Evolutionary conservation across 139 green algal genomes (phyloP), one percentile per base, ranked within the genome.

Genomic region (Ettlia oleoabundans): DNA sequence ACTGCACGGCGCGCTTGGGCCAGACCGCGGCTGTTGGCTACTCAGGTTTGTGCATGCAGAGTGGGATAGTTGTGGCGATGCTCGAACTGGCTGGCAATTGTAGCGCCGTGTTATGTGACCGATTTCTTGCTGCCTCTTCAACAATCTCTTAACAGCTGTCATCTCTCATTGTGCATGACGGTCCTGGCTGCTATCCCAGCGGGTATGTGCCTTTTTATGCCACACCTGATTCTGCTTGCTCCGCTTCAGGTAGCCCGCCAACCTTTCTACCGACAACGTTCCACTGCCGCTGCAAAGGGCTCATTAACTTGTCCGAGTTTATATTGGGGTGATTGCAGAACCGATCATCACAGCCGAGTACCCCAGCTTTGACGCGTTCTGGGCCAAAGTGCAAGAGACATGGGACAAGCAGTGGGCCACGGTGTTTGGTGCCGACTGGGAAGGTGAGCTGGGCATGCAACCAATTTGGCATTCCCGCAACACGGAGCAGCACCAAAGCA

Each of bases 11-110:
- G 2, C 58, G 85, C 10, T 75, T 89, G n/a, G 37, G 41, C 52
- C 85, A 89, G 73, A 86, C 74, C 5, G 80, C 85, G 24, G 64
- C 41, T 24, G 85, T 86, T 2, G 85, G 80, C 32, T 89, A 73
- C 73, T 83, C 78, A 35, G 78, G 77, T 76, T 38, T 38, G 73
- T 28, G 10, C 18, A 13, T 3, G 15, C 10, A 30, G 35, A 19
- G 41, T 18, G 8, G 22, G 0, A 42, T 13, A 38, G 26, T 28
- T 26, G 5, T 37, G 67, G 35, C 26, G 41, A 35, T 53, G 66
- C 13, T 47, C 13, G 2, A 8, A 42, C n/a, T n/a, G n/a, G n/a
- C 30, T 42, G 1, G 26, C 62, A 33, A n/a, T n/a, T 68, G 28
- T 2, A 21, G 30, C 30, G 15, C 30, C 4, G 15, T 73, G 24